Conservation (phyloP, 805 yeast genomes). For the Monosporozyma unispora region DNA sequence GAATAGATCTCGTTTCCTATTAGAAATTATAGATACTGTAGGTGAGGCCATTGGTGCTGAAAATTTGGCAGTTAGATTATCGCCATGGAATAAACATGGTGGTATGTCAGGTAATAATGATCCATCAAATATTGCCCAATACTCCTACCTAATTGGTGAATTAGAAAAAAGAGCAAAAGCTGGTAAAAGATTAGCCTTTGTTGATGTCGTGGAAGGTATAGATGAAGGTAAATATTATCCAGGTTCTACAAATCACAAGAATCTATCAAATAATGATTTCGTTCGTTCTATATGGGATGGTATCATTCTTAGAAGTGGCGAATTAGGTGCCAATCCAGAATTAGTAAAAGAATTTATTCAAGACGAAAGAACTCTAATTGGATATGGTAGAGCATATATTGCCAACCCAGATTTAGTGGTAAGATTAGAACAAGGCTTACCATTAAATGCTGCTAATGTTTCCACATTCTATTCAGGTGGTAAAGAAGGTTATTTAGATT, state of each 20-base stretch:
- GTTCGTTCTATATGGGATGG: constrained; percentile 39
- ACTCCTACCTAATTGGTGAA: constrained; percentile 34
- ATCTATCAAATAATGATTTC: constrained; percentile 30
- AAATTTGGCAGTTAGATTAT: constrained; percentile 37
- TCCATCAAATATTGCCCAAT: constrained; percentile 32
- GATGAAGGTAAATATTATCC: constrained; percentile 16
- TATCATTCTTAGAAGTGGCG: constrained; percentile 35
- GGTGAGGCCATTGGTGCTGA: constrained; percentile 44
- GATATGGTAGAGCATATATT: constrained; percentile 40
- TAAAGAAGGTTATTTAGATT: constrained; percentile 37
- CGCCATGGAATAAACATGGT: constrained; percentile 36
- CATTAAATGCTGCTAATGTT: constrained; percentile 39
- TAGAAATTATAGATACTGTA: constrained; percentile 43
- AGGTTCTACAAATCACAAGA: no score
- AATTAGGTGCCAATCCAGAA: constrained; percentile 23
- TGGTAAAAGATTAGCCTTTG: constrained; percentile 33
- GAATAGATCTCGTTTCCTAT: constrained; percentile 37
- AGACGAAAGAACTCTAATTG: constrained; percentile 37
- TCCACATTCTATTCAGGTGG: constrained; percentile 36
- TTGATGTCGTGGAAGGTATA: constrained; percentile 32
- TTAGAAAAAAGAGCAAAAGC: constrained; percentile 31
- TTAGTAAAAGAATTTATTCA: constrained; percentile 24
- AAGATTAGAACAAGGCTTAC: constrained; percentile 34
- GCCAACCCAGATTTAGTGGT: constrained; percentile 48
- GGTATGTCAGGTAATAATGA: constrained; percentile 30